These are phyloP conservation scores for Kockovaella imperatae DNA, from an alignment of 768 basidiomycete species.

Conservation along the genomic window DNA sequence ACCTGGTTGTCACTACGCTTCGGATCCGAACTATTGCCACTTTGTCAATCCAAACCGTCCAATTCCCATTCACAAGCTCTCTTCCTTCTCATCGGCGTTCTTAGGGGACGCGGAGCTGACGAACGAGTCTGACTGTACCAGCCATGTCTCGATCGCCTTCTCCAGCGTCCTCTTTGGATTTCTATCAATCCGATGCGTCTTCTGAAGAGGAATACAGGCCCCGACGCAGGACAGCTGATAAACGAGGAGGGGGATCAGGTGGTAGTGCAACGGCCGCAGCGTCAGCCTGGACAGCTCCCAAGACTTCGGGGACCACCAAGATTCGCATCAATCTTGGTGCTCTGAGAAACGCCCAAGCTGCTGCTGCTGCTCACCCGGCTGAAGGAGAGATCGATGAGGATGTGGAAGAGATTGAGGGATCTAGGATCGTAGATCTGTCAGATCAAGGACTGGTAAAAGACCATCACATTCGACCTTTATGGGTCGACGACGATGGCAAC, in stretches of 20 bases:
- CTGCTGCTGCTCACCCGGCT: slow-evolving; percentile 19
- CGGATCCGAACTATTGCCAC: too few relatives aligned
- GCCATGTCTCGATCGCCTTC: slow-evolving; percentile 33
- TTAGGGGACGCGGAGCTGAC: neutral
- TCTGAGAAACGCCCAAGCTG: slow-evolving; percentile 12
- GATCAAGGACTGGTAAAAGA: slow-evolving; percentile 78
- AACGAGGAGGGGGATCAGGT: neutral
- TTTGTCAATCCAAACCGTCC: neutral
- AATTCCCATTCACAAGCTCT: neutral
- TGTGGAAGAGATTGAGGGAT: slow-evolving; percentile 17
- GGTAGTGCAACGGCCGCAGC: slow-evolving; percentile 9
- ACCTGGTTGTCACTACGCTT: too few relatives aligned
- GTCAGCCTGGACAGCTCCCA: slow-evolving; percentile 2
- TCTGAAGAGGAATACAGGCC: slow-evolving; percentile 30
- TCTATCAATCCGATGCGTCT: slow-evolving; percentile 30
- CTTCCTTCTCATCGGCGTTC: neutral
- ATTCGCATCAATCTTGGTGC: slow-evolving; percentile 29
- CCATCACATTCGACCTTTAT: slow-evolving; percentile 83
- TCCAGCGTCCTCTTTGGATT: slow-evolving; percentile 35
- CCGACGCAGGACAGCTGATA: slow-evolving; percentile 4
- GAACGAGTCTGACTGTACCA: neutral
- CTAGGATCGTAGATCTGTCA: slow-evolving; percentile 35
- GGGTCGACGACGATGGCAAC: slow-evolving; percentile 57
- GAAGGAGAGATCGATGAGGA: slow-evolving; percentile 33
- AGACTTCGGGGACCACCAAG: slow-evolving; percentile 7